phyloP scores from a whole-genome alignment of 495 filamentous ascomycete genomes.

The Annulohypoxylon maeteangense region DNA sequence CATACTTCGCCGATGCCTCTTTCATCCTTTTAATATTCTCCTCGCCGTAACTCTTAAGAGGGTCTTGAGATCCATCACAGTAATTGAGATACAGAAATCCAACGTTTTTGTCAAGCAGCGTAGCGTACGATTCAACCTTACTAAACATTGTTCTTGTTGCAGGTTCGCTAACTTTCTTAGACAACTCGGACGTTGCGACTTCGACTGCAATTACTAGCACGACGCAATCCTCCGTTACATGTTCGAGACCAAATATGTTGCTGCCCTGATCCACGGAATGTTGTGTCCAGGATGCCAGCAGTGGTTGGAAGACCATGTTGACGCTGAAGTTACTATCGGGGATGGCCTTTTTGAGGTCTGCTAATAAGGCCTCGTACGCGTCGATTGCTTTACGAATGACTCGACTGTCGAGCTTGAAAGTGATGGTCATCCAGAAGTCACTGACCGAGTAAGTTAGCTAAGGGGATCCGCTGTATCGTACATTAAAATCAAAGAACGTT shows the following conservation, averaged over 20 bases:
- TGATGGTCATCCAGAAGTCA: conserved; percentile 46
- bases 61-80: conserved; percentile 54
- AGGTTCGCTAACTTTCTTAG: neutral
- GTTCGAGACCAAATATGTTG: conserved; percentile 64
- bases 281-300: conserved; percentile 53
- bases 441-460: conserved; percentile 22
- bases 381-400: conserved; percentile 39
- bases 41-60: conserved; percentile 59
- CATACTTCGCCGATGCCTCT: conserved; percentile 56
- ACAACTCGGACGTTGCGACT: conserved; percentile 35
- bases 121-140: conserved; percentile 20
- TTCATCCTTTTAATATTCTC: conserved; percentile 54
- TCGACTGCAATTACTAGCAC: conserved; percentile 31
- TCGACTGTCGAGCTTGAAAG: conserved; percentile 43
- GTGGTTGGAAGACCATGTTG: conserved; percentile 60
- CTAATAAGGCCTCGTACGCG: conserved; percentile 36
- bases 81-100: conserved; percentile 53
- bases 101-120: conserved; percentile 17
- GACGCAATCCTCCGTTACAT: conserved; percentile 47
- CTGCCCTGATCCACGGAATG: conserved; percentile 60
- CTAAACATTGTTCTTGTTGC: conserved; percentile 13
- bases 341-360: conserved; percentile 34
- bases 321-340: conserved; percentile 51
- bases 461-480: neutral
- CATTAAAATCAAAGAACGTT: neutral